Evolutionary conservation across 1,284 basidiomycete genomes (phyloP).

Genomic region (Butyriboletus appendiculatus): DNA sequence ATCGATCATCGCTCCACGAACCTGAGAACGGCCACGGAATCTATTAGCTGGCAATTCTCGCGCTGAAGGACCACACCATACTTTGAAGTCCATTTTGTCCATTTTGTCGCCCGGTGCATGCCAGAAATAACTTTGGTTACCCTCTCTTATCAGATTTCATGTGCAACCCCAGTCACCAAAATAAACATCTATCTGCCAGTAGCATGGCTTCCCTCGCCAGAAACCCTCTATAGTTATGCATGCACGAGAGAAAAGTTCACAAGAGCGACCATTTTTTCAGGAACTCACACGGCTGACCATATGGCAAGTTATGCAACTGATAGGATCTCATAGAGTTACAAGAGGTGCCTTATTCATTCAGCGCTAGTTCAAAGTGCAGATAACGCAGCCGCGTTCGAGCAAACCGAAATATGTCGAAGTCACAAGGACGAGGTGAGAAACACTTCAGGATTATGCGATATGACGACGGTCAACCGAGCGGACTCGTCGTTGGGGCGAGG

Average conservation of each 20-base stretch:
- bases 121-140: background rate
- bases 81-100: background rate
- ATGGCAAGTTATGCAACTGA: no score
- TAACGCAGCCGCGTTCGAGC: background rate
- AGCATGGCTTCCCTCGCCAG: background rate
- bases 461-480: background rate
- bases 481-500: background rate
- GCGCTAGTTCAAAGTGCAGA: background rate
- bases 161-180: background rate
- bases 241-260: background rate
- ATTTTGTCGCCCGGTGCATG: background rate
- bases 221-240: no score
- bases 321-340: no score
- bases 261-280: background rate
- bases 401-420: background rate
- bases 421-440: background rate
- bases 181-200: background rate
- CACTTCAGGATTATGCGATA: background rate
- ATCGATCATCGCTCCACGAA: background rate
- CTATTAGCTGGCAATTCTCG: background rate
- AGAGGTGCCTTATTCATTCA: no score
- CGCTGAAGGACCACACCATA: no score
- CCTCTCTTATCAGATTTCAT: background rate
- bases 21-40: background rate
- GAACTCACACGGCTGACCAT: background rate